Conservation (phyloP, 805 yeast species). For the Candida sphagnicola region DNA sequence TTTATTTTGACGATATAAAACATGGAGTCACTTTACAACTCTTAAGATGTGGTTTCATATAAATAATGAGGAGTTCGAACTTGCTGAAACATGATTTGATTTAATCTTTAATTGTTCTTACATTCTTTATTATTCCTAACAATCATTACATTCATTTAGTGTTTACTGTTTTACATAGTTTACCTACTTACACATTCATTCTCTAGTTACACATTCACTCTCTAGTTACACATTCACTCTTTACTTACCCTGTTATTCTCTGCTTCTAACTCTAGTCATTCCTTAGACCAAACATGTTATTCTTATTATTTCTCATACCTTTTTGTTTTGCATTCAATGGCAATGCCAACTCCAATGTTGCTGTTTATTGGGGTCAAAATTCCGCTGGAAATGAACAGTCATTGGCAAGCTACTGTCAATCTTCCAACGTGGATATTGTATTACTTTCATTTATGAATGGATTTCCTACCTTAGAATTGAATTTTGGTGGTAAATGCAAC, state of each 20-base stretch:
- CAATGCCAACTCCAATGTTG: constrained; percentile 47
- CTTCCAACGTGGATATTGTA: constrained; percentile 63
- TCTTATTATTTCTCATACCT: not conserved
- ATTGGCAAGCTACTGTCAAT: constrained; percentile 50
- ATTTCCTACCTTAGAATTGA: constrained; percentile 40
- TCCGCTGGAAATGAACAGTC: constrained; percentile 30
- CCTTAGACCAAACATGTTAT: not conserved
- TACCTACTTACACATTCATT: not conserved
- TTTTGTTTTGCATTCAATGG: constrained; percentile 1
- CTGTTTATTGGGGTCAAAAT: constrained; percentile 84
- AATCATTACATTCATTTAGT: not conserved
- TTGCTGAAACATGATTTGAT: not conserved
- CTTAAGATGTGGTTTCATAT: not conserved
- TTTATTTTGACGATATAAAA: not conserved
- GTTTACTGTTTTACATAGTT: too few relatives aligned
- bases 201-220: not conserved
- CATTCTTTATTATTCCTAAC: not conserved
- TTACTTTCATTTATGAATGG: constrained; percentile 62
- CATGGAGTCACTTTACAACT: not conserved
- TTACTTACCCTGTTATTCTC: not conserved
- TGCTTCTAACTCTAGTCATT: not conserved
- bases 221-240: not conserved
- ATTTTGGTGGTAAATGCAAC: constrained; percentile 18
- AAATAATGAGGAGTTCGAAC: not conserved
- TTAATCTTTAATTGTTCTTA: not conserved